A percentile compares a stretch with the other conserved stretches of the same genome.
Conservation (phyloP, 805 yeast species). For the Kuraishia borneana region DNA sequence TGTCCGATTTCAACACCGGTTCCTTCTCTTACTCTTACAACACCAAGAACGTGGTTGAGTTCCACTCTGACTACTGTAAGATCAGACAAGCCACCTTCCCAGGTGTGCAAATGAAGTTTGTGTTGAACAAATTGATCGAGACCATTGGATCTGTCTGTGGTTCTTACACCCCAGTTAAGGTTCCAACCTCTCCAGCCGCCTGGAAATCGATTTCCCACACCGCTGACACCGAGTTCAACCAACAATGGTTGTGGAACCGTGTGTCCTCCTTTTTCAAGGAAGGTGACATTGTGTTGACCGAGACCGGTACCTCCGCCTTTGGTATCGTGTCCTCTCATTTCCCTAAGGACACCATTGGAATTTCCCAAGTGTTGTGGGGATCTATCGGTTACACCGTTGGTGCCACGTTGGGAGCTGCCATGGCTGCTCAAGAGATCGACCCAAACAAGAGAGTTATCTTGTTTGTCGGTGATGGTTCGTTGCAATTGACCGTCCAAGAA, state of each 20-base stretch:
- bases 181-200: constrained; percentile 29
- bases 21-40: constrained; percentile 69
- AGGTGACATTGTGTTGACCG: constrained; percentile 59
- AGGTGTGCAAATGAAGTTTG: constrained; percentile 59
- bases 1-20: constrained; percentile 87
- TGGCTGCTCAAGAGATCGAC: constrained; percentile 56
- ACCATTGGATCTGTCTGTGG: constrained; percentile 18
- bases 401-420: constrained; percentile 56
- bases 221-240: constrained; percentile 37
- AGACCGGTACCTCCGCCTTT: constrained; percentile 69
- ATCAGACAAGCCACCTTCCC: constrained; percentile 61
- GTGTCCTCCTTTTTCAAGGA: constrained; percentile 50
- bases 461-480: constrained; percentile 68
- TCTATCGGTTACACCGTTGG: constrained; percentile 66
- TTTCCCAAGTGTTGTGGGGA: constrained; percentile 70
- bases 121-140: constrained; percentile 29
- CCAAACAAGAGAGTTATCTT: constrained; percentile 51
- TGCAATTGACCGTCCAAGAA: constrained; percentile 66
- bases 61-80: constrained; percentile 69
- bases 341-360: constrained; percentile 53
- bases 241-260: constrained; percentile 62
- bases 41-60: constrained; percentile 66
- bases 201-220: constrained; percentile 24
- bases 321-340: constrained; percentile 58
- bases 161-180: constrained; percentile 38